Base-by-base conservation (phyloP, 768 basidiomycete species). In the Hebeloma cylindrosporum region DNA sequence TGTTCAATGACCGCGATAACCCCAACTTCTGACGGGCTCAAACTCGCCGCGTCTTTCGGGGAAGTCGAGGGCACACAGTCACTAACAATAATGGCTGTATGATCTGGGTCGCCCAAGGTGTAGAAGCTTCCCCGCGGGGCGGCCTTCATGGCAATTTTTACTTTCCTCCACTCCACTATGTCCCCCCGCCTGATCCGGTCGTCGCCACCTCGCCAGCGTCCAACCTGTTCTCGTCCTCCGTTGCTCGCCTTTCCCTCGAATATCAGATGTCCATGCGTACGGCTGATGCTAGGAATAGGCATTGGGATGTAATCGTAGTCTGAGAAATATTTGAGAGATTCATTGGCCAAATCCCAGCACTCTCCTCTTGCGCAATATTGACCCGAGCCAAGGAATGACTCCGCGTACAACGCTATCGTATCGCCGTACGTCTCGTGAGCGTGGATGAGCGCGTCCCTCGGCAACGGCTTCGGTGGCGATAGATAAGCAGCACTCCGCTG, bases 331-430 rank as follows among this genome's bases (percentile, higher is more conserved):
- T 68, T 66, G 43, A 82, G 63, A 21, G 67, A 77, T 60, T 78
- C 71, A 51, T 66, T 62, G 11, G 79, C 78, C 23, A 82, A 57
- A 62, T 79, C 77, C 79, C 79, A 81, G 57, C 78, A 79, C 51
- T 78, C 77, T 27, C 77, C 76, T 18, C 71, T 70, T n/a, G 64
- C 76, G 44, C 78, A 73, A 39, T 66, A 71, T 43, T 63, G 50
- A 4, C 73, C 72, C 1, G 68, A 60, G 3, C 60, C 70, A 28
- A 66, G 65, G 50, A 71, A 79, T 20, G 62, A 58, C 53, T 74
- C 72, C 13, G 75, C 79, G 52, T 70, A 80, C 17, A 60, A 59
- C 0, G 73, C 77, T 28, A 80, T 62, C 1, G 67, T 67, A 37
- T 74, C 72, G 25, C 77, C 78, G 51, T 79, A 78, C 26, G 62